A percentile compares a stretch with the other conserved stretches of the same genome.
Evolutionary conservation across 192 early-diverging fungal genomes (phyloP).

Genomic region (Haplosporangium gracile): DNA sequence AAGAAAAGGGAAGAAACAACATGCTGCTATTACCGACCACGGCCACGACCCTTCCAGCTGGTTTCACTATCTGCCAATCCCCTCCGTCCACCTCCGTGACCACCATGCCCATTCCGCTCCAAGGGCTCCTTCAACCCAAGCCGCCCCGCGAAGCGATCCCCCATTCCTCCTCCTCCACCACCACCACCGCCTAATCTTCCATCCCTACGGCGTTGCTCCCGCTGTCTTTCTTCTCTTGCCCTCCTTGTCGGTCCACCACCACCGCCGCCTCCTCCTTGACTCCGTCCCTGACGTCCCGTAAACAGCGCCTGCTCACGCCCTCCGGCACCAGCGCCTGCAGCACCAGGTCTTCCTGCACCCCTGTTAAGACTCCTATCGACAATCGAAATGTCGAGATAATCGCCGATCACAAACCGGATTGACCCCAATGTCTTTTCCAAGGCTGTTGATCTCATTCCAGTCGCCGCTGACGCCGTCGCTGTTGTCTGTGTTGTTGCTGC

Average conservation of each 20-base stretch:
- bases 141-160: constrained; percentile 24
- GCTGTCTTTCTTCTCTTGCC: constrained; percentile 29
- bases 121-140: constrained; percentile 26
- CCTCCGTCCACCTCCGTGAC: constrained; percentile 14
- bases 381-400: constrained; percentile 44
- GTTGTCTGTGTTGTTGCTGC: not conserved
- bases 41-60: constrained; percentile 46
- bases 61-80: constrained; percentile 16
- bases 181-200: constrained; percentile 24
- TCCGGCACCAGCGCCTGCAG: constrained; percentile 50
- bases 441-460: not conserved
- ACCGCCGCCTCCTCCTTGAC: not conserved
- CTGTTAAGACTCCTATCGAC: not conserved
- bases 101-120: constrained; percentile 4
- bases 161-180: constrained; percentile 6
- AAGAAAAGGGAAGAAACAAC: not conserved
- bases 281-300: not conserved
- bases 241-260: constrained; percentile 53
- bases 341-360: not conserved
- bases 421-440: constrained; percentile 31
- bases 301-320: constrained; percentile 18
- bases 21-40: constrained; percentile 16
- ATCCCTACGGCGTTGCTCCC: constrained; percentile 7
- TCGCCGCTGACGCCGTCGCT: not conserved
- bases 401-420: constrained; percentile 37